phyloP scores from a whole-genome alignment of 2,329 filamentous ascomycete genomes.

The Gliomastix tumulicola region DNA sequence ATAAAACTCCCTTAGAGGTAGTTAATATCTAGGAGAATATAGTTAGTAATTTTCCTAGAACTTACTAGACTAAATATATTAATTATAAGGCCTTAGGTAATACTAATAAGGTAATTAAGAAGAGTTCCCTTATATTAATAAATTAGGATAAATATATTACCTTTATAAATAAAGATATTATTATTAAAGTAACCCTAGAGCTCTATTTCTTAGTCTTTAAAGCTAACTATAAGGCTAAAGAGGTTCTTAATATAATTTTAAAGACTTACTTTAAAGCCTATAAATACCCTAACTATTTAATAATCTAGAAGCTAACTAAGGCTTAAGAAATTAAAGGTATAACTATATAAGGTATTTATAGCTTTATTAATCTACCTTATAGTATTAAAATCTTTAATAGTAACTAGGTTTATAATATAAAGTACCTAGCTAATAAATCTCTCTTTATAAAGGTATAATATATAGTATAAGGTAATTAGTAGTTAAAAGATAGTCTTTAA shows the following conservation, averaged over 20 bases:
- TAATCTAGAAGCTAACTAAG: not conserved
- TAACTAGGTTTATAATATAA: not conserved
- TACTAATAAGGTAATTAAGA: not conserved
- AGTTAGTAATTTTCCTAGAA: not conserved
- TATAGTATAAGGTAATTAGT: not conserved
- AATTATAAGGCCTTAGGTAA: not conserved
- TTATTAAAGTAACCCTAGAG: not conserved
- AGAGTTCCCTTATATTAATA: not conserved
- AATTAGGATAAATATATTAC: not conserved
- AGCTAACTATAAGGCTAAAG: not conserved
- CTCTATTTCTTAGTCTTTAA: not conserved
- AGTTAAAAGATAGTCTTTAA: not conserved
- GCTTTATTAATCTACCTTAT: not conserved
- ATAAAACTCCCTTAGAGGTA: too few species aligned
- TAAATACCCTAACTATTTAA: not conserved
- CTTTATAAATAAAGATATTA: not conserved
- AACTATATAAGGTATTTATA: not conserved
- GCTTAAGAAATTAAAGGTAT: not conserved
- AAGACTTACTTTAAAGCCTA: not conserved
- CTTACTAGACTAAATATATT: not conserved
- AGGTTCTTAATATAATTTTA: not conserved
- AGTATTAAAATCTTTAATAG: not conserved
- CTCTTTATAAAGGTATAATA: not conserved
- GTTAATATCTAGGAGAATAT: too few species aligned
- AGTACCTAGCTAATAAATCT: too few species aligned